Conservation (phyloP, 2,329 filamentous ascomycete species). For the Ambrosiella xylebori region DNA sequence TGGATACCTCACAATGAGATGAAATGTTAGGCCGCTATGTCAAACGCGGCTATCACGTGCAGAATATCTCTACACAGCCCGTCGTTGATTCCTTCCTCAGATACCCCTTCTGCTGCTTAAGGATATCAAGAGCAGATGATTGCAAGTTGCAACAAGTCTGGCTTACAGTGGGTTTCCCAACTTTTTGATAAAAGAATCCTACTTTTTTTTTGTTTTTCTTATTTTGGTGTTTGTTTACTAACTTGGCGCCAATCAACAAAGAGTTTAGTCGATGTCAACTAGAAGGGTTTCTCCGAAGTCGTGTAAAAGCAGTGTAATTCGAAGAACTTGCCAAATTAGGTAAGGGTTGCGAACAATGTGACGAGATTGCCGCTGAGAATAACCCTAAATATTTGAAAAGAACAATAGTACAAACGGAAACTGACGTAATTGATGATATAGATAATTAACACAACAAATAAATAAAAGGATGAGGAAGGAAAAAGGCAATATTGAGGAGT, state of each 20-base stretch:
- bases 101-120: background rate
- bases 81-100: background rate
- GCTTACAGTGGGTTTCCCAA: too few relatives aligned
- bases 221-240: too few relatives aligned
- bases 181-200: too few relatives aligned
- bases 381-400: background rate
- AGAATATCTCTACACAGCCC: background rate
- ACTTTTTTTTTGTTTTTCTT: too few relatives aligned
- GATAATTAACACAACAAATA: background rate
- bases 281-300: too few relatives aligned
- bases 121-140: background rate
- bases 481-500: too few relatives aligned
- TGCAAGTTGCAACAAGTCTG: background rate
- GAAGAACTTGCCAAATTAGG: background rate
- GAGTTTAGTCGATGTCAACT: too few relatives aligned
- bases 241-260: too few relatives aligned
- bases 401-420: background rate
- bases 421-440: background rate
- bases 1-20: background rate
- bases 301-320: background rate
- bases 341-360: background rate
- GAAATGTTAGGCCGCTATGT: background rate
- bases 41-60: background rate
- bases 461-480: background rate
- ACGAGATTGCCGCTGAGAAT: background rate